These are phyloP conservation scores for Ophiostoma tasmaniense DNA, from an alignment of 2,329 filamentous ascomycete genomes.

Conservation along the genomic window DNA sequence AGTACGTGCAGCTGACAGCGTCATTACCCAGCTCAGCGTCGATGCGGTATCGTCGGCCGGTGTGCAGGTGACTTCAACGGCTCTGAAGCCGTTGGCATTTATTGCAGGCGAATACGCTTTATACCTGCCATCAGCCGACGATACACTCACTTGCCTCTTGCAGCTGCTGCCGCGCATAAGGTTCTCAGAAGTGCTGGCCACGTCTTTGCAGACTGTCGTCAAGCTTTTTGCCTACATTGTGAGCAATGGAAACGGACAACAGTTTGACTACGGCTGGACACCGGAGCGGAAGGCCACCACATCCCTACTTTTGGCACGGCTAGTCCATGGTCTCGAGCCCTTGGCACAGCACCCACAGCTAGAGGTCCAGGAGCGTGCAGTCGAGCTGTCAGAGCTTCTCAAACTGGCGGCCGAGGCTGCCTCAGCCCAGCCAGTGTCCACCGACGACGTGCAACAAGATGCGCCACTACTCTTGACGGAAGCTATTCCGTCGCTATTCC, in stretches of 20 bases:
- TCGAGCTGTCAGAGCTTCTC: constrained; percentile 85
- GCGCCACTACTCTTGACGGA: constrained; percentile 80
- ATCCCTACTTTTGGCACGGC: constrained; percentile 68
- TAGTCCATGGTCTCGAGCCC: constrained; percentile 73
- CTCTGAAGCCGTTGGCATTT: constrained; percentile 72
- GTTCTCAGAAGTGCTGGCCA: constrained; percentile 60
- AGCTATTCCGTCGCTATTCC: constrained; percentile 80
- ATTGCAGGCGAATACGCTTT: constrained; percentile 79
- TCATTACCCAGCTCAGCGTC: constrained; percentile 51
- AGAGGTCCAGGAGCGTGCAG: constrained; percentile 89
- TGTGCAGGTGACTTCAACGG: constrained; percentile 52
- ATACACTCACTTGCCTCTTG: constrained; percentile 64
- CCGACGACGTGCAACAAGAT: constrained; percentile 49
- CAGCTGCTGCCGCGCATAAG: constrained; percentile 52
- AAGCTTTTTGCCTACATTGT: constrained; percentile 75
- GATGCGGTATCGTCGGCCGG: constrained; percentile 39
- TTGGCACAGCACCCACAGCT: constrained; percentile 74
- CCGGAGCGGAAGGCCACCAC: constrained; percentile 63
- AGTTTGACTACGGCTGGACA: constrained; percentile 49
- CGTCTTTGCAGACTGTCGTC: constrained; percentile 73
- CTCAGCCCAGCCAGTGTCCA: constrained; percentile 53
- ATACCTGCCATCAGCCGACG: constrained; percentile 61
- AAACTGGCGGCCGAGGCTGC: constrained; percentile 78
- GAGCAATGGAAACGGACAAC: constrained; percentile 46
- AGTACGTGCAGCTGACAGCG: constrained; percentile 72